These are phyloP conservation scores for Cystobasidium tubakii DNA, from an alignment of 768 basidiomycete species.

Conservation along the genomic window DNA sequence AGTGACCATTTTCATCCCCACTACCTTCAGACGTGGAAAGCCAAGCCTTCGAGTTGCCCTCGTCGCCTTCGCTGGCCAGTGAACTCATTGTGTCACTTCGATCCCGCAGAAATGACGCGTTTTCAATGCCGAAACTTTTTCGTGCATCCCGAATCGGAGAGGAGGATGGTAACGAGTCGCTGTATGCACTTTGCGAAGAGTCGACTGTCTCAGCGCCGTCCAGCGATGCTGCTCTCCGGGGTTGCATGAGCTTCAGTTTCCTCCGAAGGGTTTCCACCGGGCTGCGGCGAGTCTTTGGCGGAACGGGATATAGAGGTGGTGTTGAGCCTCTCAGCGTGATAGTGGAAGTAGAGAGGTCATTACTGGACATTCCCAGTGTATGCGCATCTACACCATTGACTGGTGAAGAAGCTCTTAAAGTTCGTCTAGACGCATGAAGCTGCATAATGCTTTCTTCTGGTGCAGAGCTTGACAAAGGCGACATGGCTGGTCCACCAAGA, in stretches of 20 bases:
- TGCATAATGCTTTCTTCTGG: neutral
- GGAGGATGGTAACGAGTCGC: neutral
- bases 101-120: neutral
- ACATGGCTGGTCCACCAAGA: neutral
- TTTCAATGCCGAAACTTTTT: neutral
- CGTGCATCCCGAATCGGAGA: neutral
- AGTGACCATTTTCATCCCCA: neutral
- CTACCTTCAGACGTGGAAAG: constrained; percentile 30
- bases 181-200: neutral
- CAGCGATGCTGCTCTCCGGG: neutral
- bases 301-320: neutral
- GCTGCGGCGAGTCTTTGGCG: constrained; percentile 1
- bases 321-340: neutral
- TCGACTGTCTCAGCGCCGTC: neutral
- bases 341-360: neutral
- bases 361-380: neutral
- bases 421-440: neutral
- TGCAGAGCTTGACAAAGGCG: neutral
- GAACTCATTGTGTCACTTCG: constrained; percentile 2
- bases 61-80: neutral
- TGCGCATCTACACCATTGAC: neutral
- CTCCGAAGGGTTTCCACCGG: constrained; percentile 17
- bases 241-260: constrained; percentile 9
- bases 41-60: constrained; percentile 20
- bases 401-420: neutral